phyloP scores from a whole-genome alignment of 2,329 filamentous ascomycete species.

The Penicillium thymicola region DNA sequence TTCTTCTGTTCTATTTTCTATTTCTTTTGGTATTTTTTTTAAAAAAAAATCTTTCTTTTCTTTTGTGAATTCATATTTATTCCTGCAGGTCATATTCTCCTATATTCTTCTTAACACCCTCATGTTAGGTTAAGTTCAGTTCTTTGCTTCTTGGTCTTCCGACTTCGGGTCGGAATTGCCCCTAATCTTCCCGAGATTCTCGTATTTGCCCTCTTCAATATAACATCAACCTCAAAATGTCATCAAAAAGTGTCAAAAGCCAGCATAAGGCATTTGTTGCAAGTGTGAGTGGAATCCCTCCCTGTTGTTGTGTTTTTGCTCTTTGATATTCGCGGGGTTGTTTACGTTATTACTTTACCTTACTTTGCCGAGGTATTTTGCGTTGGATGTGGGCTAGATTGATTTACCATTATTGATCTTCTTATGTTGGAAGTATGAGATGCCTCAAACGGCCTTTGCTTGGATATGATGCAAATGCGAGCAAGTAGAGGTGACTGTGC shows the following conservation, averaged over 20 bases:
- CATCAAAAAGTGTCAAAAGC: constrained; percentile 18
- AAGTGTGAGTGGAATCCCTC: constrained; percentile 19
- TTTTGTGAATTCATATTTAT: neutral
- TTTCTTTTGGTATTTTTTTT: neutral
- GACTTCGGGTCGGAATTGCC: constrained; percentile 14
- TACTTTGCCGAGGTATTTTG: constrained; percentile 1
- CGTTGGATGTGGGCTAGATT: neutral
- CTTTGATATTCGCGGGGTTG: neutral
- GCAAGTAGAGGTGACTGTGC: neutral
- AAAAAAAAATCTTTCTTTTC: neutral
- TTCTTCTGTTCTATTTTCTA: neutral
- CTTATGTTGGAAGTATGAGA: neutral
- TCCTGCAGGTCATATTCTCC: constrained; percentile 1
- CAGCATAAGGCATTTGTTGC: constrained; percentile 26
- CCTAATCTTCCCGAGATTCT: constrained; percentile 23
- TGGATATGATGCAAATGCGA: neutral
- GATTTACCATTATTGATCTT: neutral
- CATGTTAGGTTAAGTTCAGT: constrained; percentile 10
- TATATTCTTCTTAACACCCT: neutral
- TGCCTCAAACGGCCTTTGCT: neutral
- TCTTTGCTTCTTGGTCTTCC: constrained; percentile 4
- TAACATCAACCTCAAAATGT: constrained; percentile 15
- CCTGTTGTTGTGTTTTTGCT: neutral
- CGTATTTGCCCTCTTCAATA: constrained; percentile 1
- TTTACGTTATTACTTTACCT: neutral